Evolutionary conservation across 495 filamentous ascomycete species (phyloP), one percentile per base, ranked within the genome.

Genomic region (Podospora comata): DNA sequence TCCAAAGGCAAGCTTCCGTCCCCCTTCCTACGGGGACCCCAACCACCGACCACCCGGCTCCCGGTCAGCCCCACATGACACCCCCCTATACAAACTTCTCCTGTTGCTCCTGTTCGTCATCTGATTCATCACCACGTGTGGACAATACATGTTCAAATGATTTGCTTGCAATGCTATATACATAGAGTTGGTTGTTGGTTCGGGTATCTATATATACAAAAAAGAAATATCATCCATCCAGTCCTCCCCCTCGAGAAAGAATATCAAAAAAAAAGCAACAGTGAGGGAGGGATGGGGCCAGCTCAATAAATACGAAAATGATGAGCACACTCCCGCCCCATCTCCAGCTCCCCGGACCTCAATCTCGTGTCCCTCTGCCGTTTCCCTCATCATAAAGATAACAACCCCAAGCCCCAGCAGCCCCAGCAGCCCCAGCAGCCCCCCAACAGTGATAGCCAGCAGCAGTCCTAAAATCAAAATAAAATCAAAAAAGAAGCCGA

Each of bases 161-260:
- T 48, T 23, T 23, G 39, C 39, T 16, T 44, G 61, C 32, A 28
- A 63, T 63, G 23, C 61, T 63, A 63, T 63, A n/a, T 48, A 63
- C 61, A 63, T 44, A 39, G n/a, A 13, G 13, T 27, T 28, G 23
- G 13, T 27, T 28, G 23, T 16, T 28, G 61, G 20, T 63, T 23
- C 18, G 65, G 65, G 65, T 67, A 65, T 71, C 66, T 65, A 71
- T 60, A 65, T 62, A 48, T 28, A 53, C 44, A 2, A 65, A 57
- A 30, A 56, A 62, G 7, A 62, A 62, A 67, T 39, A 55, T 19
- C 19, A 13, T 60, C 26, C 56, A 19, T 13, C 19, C 39, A 19
- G 27, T 26, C 57, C 57, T 62, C 26, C 56, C 56, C 56, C 56
- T 20, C 56, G 3, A 34, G n/a, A 20, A 19, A 61, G 59, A 61